Evolutionary conservation across 2,329 filamentous ascomycete species (phyloP), one percentile per base, ranked within the genome.

Genomic region (Botrytis medusae): DNA sequence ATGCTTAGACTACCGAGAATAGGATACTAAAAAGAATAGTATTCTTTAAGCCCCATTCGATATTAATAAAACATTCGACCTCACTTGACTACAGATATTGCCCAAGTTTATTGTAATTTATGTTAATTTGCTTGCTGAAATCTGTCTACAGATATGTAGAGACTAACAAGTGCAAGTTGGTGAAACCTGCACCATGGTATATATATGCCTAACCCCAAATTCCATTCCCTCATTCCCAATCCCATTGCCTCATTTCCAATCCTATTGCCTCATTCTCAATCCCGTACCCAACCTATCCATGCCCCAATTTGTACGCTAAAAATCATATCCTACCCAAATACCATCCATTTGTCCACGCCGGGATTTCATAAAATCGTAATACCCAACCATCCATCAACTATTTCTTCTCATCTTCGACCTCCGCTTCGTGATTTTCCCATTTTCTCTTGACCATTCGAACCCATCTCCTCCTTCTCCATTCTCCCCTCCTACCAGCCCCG

Each of bases 381-480:
- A 46, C 46, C 1, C 32, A 67, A 63, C 7, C 59, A 62, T 42
- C 6, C n/a, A 69, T 54, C 22, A 10, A 22, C n/a, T 65, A 64
- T n/a, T 46, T 59, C 60, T 40, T 37, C 29, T 65, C 69, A n/a
- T 42, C 60, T 40, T 65, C 69, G 7, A 14, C 69, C 9, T 29
- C 61, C 37, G 40, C 69, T 32, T 54, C 44, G 20, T 64, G 34
- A 44, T 32, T n/a, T 34, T 72, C 69, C 34, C 62, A 74, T 37
- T 65, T 74, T 51, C 74, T 72, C 69, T 72, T 75, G 6, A 75
- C 74, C 74, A 75, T 72, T 42, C 74, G 69, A 44, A 75, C 69
- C 74, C 74, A 75, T 48, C 74, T 74, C 25, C 74, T 65, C 32
- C 74, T 73, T 29, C 74, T 72, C 74, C 74, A 75, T 37, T 74